These are phyloP conservation scores for Trapa incisa DNA, from an alignment of 345 rosid genomes.

Conservation along the genomic window DNA sequence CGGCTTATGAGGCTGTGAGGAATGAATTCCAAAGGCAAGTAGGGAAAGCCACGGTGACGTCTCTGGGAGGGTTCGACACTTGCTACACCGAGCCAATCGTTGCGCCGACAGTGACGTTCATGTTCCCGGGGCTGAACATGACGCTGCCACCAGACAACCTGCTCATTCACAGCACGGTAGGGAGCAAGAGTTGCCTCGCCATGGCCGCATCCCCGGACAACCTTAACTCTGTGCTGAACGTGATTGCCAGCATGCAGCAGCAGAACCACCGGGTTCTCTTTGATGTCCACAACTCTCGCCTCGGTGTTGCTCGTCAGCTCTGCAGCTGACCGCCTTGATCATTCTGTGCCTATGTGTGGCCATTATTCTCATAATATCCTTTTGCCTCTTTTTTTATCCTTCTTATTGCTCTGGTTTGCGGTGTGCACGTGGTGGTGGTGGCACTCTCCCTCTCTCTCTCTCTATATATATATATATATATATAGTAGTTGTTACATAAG, in stretches of 20 bases:
- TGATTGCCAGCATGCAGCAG: slow-evolving; percentile 31
- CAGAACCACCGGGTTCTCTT: slow-evolving; percentile 26
- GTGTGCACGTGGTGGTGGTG: too few relatives aligned
- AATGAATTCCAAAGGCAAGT: slow-evolving; percentile 57
- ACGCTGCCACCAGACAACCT: slow-evolving; percentile 18
- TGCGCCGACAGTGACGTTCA: slow-evolving; percentile 17
- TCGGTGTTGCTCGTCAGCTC: slow-evolving; percentile 19
- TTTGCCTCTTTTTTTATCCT: not conserved
- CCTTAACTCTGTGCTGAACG: slow-evolving; percentile 24
- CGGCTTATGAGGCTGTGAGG: slow-evolving; percentile 65
- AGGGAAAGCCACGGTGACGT: slow-evolving; percentile 36
- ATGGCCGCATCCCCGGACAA: slow-evolving; percentile 21
- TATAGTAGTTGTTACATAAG: too few relatives aligned
- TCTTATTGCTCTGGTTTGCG: too few relatives aligned
- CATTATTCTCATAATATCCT: not conserved
- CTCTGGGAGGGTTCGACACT: slow-evolving; percentile 92
- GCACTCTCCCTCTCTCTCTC: too few relatives aligned
- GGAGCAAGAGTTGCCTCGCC: slow-evolving; percentile 20
- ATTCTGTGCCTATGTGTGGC: not conserved
- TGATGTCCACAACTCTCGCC: slow-evolving; percentile 22
- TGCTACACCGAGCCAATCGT: slow-evolving; percentile 62
- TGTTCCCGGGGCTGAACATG: slow-evolving; percentile 23
- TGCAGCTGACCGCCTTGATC: slow-evolving; percentile 8
- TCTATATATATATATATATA: too few relatives aligned
- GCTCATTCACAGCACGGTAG: slow-evolving; percentile 22